Evolutionary conservation across 495 filamentous ascomycete genomes (phyloP).

Genomic region (Podospora pseudoanserina): DNA sequence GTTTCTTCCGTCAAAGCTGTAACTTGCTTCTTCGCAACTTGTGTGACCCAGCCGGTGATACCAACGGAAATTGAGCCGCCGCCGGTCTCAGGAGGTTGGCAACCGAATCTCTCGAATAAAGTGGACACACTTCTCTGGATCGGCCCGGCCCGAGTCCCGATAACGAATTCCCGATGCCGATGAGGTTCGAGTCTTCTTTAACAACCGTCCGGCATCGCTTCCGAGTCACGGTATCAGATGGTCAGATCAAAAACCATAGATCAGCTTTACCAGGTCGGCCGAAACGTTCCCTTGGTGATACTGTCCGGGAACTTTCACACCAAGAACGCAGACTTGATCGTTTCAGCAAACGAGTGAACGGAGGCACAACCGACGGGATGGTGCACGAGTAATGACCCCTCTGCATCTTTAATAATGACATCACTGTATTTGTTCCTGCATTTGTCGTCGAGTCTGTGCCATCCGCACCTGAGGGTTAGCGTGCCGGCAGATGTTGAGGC

Average conservation of each 20-base stretch:
- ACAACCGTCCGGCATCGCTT: neutral
- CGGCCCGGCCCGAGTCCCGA: neutral
- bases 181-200: neutral
- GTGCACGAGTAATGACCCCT: slow-evolving; percentile 7
- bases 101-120: neutral
- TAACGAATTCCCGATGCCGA: neutral
- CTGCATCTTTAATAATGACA: slow-evolving; percentile 6
- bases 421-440: neutral
- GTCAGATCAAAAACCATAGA: neutral
- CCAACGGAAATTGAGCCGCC: neutral
- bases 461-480: neutral
- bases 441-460: neutral
- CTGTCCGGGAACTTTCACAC: neutral
- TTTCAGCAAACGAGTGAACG: slow-evolving; percentile 7
- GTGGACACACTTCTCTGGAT: neutral
- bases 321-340: neutral
- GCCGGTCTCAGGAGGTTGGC: neutral
- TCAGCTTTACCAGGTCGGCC: neutral
- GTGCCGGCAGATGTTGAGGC: neutral
- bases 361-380: neutral
- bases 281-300: neutral
- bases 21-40: neutral
- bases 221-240: slow-evolving; percentile 2
- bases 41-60: neutral
- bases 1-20: neutral